These are phyloP conservation scores for Fusarium humuli DNA, from an alignment of 2,329 filamentous ascomycete genomes.

Conservation along the genomic window DNA sequence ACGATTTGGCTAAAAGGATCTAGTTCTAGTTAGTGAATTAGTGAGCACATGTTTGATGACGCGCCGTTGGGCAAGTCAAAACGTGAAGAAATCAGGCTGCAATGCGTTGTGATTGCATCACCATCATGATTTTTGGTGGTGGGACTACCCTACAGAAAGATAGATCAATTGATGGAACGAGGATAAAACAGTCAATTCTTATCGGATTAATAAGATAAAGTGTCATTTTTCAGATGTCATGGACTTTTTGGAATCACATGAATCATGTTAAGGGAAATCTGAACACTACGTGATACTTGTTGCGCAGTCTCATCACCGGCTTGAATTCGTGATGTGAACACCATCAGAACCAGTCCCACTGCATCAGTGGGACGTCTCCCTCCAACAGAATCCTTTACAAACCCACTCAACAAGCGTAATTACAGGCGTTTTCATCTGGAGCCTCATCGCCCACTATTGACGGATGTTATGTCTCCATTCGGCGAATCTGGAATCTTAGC, in stretches of 20 bases:
- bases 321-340: background rate
- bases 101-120: background rate
- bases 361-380: background rate
- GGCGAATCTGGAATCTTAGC: slow-evolving; percentile 1
- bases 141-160: background rate
- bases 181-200: background rate
- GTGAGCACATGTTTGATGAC: background rate
- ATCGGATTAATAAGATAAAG: fast-evolving
- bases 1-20: background rate
- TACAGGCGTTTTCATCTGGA: background rate
- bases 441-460: slow-evolving; percentile 4
- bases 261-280: no score
- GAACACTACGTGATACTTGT: background rate
- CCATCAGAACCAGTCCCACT: no score
- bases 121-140: background rate
- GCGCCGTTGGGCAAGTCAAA: background rate
- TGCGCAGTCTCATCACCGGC: background rate
- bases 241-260: background rate
- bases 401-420: background rate
- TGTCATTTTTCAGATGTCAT: fast-evolving
- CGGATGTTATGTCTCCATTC: slow-evolving; percentile 3
- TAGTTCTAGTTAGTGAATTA: background rate
- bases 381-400: background rate
- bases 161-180: background rate
- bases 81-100: background rate